Evolutionary conservation across 2,329 filamentous ascomycete species (phyloP).

Genomic region (Xylariaceae sp.): DNA sequence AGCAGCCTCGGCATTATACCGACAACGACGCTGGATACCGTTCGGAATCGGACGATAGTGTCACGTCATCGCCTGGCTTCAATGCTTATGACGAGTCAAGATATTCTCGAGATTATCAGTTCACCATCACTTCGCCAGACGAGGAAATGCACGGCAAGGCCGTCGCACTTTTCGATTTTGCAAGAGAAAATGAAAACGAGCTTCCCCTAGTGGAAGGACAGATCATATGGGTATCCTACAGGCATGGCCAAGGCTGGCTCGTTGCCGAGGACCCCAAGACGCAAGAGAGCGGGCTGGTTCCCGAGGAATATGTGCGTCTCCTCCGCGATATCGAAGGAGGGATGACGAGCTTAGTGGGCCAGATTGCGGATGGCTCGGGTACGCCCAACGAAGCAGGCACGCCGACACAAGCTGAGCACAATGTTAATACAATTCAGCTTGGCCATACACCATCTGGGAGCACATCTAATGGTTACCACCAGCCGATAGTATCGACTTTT

Average conservation of each 20-base stretch:
- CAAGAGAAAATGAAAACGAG: slow-evolving; percentile 94
- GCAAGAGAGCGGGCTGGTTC: slow-evolving; percentile 88
- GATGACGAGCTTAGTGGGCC: slow-evolving; percentile 66
- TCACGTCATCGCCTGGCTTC: slow-evolving; percentile 55
- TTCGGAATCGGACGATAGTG: slow-evolving; percentile 55
- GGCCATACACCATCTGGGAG: slow-evolving; percentile 41
- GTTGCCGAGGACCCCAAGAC: slow-evolving; percentile 95
- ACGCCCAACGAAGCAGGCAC: slow-evolving; percentile 56
- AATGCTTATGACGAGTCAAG: slow-evolving; percentile 66
- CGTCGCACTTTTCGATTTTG: slow-evolving; percentile 92
- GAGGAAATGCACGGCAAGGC: slow-evolving; percentile 98
- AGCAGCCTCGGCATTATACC: slow-evolving; percentile 42
- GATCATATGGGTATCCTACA: slow-evolving; percentile 92
- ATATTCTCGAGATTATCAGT: slow-evolving; percentile 89
- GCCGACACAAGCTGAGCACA: slow-evolving; percentile 58
- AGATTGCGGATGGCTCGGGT: slow-evolving; percentile 49
- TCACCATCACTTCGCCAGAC: slow-evolving; percentile 90
- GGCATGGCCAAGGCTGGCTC: slow-evolving; percentile 94
- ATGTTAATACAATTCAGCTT: slow-evolving; percentile 17
- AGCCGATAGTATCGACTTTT: slow-evolving; percentile 65
- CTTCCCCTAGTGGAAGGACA: slow-evolving; percentile 89
- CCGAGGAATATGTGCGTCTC: slow-evolving; percentile 91
- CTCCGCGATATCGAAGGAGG: slow-evolving; percentile 91
- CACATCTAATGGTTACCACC: slow-evolving; percentile 60
- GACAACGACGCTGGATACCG: slow-evolving; percentile 48